Evolutionary conservation across 192 early-diverging fungal genomes (phyloP).

Genomic region (Backusella macrospora): DNA sequence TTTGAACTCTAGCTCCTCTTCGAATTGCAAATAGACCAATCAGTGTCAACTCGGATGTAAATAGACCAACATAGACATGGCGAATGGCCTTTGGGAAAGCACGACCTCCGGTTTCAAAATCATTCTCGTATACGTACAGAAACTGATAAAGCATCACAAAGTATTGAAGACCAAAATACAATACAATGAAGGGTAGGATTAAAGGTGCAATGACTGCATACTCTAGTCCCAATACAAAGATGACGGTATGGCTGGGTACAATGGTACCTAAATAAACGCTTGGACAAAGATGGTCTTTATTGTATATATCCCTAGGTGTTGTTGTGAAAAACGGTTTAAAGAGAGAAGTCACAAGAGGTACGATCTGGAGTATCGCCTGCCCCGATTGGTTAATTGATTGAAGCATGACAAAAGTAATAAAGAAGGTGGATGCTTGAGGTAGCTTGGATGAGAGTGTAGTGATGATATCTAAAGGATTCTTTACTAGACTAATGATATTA

Average conservation of each 20-base stretch:
- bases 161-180: slow-evolving; percentile 76
- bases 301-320: slow-evolving; percentile 69
- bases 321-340: slow-evolving; percentile 55
- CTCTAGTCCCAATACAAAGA: slow-evolving; percentile 69
- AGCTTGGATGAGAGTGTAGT: slow-evolving; percentile 60
- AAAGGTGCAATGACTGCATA: slow-evolving; percentile 82
- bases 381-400: slow-evolving; percentile 65
- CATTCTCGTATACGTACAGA: slow-evolving; percentile 69
- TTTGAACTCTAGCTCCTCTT: slow-evolving; percentile 47
- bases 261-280: slow-evolving; percentile 59
- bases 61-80: slow-evolving; percentile 68
- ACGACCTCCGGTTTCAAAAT: slow-evolving; percentile 62
- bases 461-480: slow-evolving; percentile 51
- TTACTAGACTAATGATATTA: slow-evolving; percentile 43
- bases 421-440: slow-evolving; percentile 78
- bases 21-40: slow-evolving; percentile 70
- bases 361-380: slow-evolving; percentile 68
- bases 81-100: slow-evolving; percentile 63
- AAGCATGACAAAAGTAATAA: slow-evolving; percentile 84
- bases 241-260: slow-evolving; percentile 68
- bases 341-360: slow-evolving; percentile 63
- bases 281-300: slow-evolving; percentile 48
- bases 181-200: slow-evolving; percentile 70
- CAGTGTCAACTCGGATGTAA: slow-evolving; percentile 75
- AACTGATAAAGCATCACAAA: slow-evolving; percentile 84